Base-by-base conservation (phyloP, 805 yeast genomes). In the Yarrowia porcina region DNA sequence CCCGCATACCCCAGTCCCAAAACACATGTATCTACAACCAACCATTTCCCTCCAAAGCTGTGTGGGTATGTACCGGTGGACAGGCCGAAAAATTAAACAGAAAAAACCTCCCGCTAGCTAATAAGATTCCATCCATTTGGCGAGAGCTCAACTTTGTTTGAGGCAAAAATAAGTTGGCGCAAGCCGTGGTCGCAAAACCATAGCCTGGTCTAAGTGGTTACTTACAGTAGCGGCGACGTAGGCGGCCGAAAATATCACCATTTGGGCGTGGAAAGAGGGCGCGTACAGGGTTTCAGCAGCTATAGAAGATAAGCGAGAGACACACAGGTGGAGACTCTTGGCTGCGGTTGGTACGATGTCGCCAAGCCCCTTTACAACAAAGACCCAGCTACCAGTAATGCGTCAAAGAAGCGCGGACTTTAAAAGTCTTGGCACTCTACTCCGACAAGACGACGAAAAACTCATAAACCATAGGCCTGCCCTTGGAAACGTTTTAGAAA, bases 341-440 rank as follows among this genome's bases (percentile, higher is more conserved):
- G 56, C 56, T 33, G 39, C 39, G 27, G 39, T 49, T 21, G 56
- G 20, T 17, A 8, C 23, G 30, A 20, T n/a, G 39, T 13, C n/a
- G 56, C 56, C 56, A 49, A 49, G 56, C 32, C 38, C 6, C 28
- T 21, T n/a, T 21, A 10, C 30, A 13, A 49, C 56, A 49, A 32
- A 49, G 56, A 27, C 21, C 56, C 21, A 25, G 28, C 28, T 8
- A 25, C 8, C 8, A 5, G 28, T 25, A 49, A 21, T 32, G 56
- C 56, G 8, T 49, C 39, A 49, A 49, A 49, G 56, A 49, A 33
- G 56, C 56, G 56, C 39, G 56, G 39, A 49, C 56, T 32, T 33
- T 49, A 49, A 32, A 32, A 32, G 56, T 49, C 56, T 49, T 49
- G 56, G 56, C 56, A 47, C 17, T n/a, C 54, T 30, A 30, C 54